Conservation (phyloP, 352 stramenopile genomes). For the Globisporangium mamillatum region DNA sequence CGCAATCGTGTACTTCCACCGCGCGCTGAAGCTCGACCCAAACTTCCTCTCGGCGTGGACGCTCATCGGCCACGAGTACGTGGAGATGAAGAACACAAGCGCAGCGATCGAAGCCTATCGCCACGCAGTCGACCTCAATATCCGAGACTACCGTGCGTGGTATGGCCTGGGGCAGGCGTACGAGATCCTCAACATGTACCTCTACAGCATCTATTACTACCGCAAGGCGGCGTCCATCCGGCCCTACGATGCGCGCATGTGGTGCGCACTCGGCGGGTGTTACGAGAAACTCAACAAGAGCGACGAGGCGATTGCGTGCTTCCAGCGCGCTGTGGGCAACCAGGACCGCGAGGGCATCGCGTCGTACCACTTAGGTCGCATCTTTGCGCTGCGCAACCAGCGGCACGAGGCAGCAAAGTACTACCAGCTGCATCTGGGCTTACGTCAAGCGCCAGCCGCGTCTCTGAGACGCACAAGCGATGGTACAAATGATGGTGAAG, state of each 20-base stretch:
- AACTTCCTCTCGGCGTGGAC: slow-evolving; percentile 97
- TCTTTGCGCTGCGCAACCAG: slow-evolving; percentile 46
- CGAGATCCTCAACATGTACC: slow-evolving; percentile 98
- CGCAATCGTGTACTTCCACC: slow-evolving; percentile 96
- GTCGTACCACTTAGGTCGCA: slow-evolving; percentile 62
- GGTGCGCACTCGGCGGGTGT: slow-evolving; percentile 91
- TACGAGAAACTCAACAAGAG: slow-evolving; percentile 75
- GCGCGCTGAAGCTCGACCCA: slow-evolving; percentile 93
- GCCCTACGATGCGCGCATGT: slow-evolving; percentile 97
- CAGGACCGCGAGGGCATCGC: slow-evolving; percentile 74
- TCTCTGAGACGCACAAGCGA: background rate
- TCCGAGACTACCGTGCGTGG: slow-evolving; percentile 96
- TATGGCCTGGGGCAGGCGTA: slow-evolving; percentile 98
- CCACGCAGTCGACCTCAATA: slow-evolving; percentile 90
- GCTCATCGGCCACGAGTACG: slow-evolving; percentile 98
- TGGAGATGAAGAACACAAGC: slow-evolving; percentile 98
- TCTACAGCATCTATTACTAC: slow-evolving; percentile 99
- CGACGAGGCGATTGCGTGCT: slow-evolving; percentile 73
- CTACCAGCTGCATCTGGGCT: slow-evolving; percentile 64
- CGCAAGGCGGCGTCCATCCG: slow-evolving; percentile 94
- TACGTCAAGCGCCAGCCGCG: slow-evolving; percentile 30
- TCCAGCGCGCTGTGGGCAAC: slow-evolving; percentile 71
- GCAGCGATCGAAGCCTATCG: slow-evolving; percentile 96
- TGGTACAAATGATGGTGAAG: background rate
- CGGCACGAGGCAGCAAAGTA: slow-evolving; percentile 68